Percentiles rank a stretch among this genome's conserved stretches.
phyloP scores from a whole-genome alignment of 169 alveolate species.

The Babesia gibsoni region DNA sequence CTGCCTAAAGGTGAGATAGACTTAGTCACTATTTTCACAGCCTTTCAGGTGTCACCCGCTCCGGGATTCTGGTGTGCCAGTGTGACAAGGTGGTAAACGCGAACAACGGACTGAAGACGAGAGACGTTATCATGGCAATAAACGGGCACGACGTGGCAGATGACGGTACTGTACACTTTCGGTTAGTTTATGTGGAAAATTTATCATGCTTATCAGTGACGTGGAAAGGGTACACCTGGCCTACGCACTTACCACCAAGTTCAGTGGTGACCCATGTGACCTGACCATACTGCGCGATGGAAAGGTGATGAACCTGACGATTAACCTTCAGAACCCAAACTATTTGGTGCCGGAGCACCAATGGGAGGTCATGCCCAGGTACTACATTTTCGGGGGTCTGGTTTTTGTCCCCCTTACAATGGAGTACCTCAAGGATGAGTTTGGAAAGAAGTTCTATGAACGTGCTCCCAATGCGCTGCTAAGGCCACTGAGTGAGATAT shows the following conservation, averaged over 20 bases:
- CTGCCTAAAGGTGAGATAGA: constrained; percentile 53
- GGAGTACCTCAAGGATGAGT: constrained; percentile 68
- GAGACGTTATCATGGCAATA: constrained; percentile 75
- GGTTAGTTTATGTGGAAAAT: constrained; percentile 48
- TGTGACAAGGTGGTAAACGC: constrained; percentile 41
- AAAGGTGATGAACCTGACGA: constrained; percentile 48
- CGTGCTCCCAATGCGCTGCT: constrained; percentile 54
- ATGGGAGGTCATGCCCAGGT: constrained; percentile 80
- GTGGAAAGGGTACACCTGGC: constrained; percentile 73
- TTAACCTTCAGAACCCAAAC: constrained; percentile 62
- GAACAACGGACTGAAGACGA: constrained; percentile 10
- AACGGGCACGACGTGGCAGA: constrained; percentile 78
- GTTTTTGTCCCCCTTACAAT: constrained; percentile 77
- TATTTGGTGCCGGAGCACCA: constrained; percentile 78
- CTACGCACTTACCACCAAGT: constrained; percentile 63
- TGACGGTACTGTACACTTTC: constrained; percentile 79
- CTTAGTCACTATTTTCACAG: constrained; percentile 21
- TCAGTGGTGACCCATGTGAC: constrained; percentile 66
- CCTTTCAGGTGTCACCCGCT: constrained; percentile 54
- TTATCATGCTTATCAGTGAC: constrained; percentile 38
- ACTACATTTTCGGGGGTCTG: constrained; percentile 80
- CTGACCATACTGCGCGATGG: constrained; percentile 61
- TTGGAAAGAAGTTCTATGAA: constrained; percentile 61
- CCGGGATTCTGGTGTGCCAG: constrained; percentile 68
- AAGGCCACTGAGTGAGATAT: constrained; percentile 42